Percentiles rank a stretch among this genome's conserved stretches.
Evolutionary conservation across 768 basidiomycete genomes (phyloP).

Genomic region (Cubamyces sp.): DNA sequence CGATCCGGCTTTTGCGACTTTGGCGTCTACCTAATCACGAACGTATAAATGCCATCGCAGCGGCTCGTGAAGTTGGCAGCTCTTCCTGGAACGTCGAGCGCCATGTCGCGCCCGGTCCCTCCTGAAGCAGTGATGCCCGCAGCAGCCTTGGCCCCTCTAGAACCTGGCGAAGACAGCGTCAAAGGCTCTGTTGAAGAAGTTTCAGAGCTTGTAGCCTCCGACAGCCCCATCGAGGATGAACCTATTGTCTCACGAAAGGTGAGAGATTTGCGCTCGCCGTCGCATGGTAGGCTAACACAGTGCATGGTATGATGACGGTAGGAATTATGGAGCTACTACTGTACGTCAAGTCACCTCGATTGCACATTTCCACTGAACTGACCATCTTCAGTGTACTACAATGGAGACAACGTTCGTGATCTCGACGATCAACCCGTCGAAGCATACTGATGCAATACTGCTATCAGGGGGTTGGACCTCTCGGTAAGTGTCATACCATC

Average conservation of each 20-base stretch:
- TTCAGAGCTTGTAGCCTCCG: too few relatives aligned
- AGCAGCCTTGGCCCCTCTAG: too few relatives aligned
- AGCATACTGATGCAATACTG: slow-evolving; percentile 6
- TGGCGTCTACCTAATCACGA: too few relatives aligned
- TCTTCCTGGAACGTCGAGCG: too few relatives aligned
- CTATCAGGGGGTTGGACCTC: slow-evolving; percentile 66
- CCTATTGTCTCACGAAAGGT: slow-evolving; percentile 67
- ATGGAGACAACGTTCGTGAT: slow-evolving; percentile 69
- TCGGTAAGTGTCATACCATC: slow-evolving; percentile 37
- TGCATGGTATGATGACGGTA: not conserved
- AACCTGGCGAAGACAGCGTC: too few relatives aligned
- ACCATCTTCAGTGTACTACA: slow-evolving; percentile 66
- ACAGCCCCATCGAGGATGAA: slow-evolving; percentile 37
- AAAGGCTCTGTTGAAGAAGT: too few relatives aligned
- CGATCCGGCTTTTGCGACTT: too few relatives aligned
- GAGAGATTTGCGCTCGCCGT: not conserved
- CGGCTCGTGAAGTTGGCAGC: too few relatives aligned
- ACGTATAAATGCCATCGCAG: too few relatives aligned
- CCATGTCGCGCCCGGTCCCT: too few relatives aligned
- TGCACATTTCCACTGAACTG: not conserved
- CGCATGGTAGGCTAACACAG: not conserved
- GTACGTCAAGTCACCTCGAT: slow-evolving; percentile 43
- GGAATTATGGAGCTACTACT: slow-evolving; percentile 83
- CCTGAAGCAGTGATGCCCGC: too few relatives aligned
- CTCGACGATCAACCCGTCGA: not conserved